These are phyloP conservation scores for Hippophae gyantsensis DNA, from an alignment of 306 rosid genomes.

Conservation along the genomic window DNA sequence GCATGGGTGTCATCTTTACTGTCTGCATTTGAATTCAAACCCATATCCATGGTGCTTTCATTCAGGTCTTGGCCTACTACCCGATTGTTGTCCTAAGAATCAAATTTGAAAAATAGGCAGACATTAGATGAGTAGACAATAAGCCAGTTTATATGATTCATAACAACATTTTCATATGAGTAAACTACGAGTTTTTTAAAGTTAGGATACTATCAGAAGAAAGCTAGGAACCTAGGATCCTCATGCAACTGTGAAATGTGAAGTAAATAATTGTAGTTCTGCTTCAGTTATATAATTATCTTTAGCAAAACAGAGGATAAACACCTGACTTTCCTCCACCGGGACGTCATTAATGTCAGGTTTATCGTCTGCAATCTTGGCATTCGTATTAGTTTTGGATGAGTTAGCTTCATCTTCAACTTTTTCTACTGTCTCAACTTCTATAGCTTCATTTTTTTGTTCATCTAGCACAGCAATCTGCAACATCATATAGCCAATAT, in stretches of 20 bases:
- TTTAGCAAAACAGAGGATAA: not conserved
- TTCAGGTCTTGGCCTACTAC: constrained; percentile 86
- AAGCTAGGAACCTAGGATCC: too few relatives aligned
- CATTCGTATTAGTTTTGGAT: constrained; percentile 37
- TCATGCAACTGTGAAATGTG: too few relatives aligned
- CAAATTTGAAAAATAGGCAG: constrained; percentile 1
- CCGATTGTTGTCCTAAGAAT: constrained; percentile 50
- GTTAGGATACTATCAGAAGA: too few relatives aligned
- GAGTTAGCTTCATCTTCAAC: constrained; percentile 52
- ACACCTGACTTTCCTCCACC: constrained; percentile 85
- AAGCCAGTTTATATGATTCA: not conserved
- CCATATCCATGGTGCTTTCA: constrained; percentile 80
- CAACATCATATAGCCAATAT: constrained; percentile 22
- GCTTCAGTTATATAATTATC: too few relatives aligned
- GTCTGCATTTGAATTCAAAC: constrained; percentile 76
- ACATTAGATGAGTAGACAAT: not conserved
- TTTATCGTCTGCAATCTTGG: constrained; percentile 56
- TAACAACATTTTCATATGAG: not conserved
- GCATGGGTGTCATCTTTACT: constrained; percentile 43
- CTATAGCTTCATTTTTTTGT: constrained; percentile 54
- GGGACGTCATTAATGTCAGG: constrained; percentile 91
- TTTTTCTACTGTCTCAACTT: constrained; percentile 50
- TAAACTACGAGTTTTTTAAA: not conserved
- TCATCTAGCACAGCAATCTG: constrained; percentile 93
- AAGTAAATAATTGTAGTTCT: too few relatives aligned